Evolutionary conservation across 1,284 basidiomycete genomes (phyloP).

Genomic region (Erythrobasidium hasegawianum): DNA sequence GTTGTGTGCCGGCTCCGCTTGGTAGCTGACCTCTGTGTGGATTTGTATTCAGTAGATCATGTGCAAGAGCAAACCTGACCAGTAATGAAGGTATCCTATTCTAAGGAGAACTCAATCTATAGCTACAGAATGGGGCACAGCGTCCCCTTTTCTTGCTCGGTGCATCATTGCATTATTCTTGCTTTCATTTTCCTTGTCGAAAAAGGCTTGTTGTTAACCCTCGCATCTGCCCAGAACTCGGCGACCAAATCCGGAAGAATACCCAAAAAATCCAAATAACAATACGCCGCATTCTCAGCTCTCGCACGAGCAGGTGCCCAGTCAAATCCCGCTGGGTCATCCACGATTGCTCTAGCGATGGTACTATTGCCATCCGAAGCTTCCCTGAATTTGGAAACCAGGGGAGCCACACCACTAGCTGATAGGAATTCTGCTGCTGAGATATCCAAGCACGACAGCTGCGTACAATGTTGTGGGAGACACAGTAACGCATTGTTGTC

Average conservation of each 20-base stretch:
- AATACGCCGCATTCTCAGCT: neutral
- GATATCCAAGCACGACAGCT: constrained; percentile 2
- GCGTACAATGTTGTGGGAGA: neutral
- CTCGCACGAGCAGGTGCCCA: neutral
- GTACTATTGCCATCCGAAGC: no score
- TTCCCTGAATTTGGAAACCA: neutral
- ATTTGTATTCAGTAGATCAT: neutral
- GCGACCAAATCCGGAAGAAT: constrained; percentile 3
- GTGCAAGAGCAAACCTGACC: neutral
- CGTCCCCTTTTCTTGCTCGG: neutral
- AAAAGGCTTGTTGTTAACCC: neutral
- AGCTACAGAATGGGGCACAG: neutral
- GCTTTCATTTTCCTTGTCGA: neutral
- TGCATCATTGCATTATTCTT: no score
- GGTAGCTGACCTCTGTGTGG: neutral
- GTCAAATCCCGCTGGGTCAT: neutral
- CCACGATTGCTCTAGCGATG: neutral
- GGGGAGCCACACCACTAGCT: neutral
- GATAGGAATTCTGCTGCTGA: neutral
- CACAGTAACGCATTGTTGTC: neutral
- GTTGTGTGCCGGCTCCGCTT: neutral
- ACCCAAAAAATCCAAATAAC: constrained; percentile 5
- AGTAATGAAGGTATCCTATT: neutral
- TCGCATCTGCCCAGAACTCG: constrained; percentile 1
- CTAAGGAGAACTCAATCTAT: neutral